Conservation (phyloP, 176 grass and related monocot species). For the Carex pumila region DNA sequence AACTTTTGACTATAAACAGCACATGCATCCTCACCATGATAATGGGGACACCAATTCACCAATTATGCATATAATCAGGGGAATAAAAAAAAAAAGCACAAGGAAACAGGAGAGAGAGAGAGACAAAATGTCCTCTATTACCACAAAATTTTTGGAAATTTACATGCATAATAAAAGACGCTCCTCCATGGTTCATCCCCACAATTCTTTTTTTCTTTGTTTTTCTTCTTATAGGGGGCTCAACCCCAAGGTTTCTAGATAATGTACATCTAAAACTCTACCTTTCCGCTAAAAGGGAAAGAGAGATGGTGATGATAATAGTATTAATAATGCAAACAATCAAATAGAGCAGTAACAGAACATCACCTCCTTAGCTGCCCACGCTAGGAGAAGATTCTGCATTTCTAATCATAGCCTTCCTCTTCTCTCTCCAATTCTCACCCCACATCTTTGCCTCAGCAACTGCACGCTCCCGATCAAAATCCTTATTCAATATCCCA, state of each 20-base stretch:
- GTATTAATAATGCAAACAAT: constrained; percentile 9
- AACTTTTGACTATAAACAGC: not conserved
- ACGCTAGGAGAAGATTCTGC: constrained; percentile 33
- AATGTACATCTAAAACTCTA: constrained; percentile 70
- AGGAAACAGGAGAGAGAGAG: not conserved
- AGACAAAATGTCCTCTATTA: constrained; percentile 45
- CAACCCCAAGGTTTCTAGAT: constrained; percentile 23
- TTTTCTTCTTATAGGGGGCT: constrained; percentile 7
- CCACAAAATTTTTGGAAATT: constrained; percentile 72
- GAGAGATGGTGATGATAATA: constrained; percentile 6
- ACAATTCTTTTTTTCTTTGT: not conserved
- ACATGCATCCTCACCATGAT: not conserved
- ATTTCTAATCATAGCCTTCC: constrained; percentile 28
- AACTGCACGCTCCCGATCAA: constrained; percentile 53
- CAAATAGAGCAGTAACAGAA: not conserved
- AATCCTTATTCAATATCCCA: constrained; percentile 51
- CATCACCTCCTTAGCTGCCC: constrained; percentile 26
- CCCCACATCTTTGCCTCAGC: constrained; percentile 87
- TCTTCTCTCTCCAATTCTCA: constrained; percentile 84
- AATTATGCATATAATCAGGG: not conserved
- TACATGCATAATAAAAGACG: constrained; percentile 56
- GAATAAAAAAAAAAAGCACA: not conserved
- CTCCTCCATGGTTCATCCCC: constrained; percentile 17
- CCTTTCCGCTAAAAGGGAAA: constrained; percentile 27
- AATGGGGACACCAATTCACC: not conserved